A percentile compares a stretch with the other conserved stretches of the same genome.
Evolutionary conservation across 768 basidiomycete species (phyloP).

Genomic region (Chlorophyllum brunneum): DNA sequence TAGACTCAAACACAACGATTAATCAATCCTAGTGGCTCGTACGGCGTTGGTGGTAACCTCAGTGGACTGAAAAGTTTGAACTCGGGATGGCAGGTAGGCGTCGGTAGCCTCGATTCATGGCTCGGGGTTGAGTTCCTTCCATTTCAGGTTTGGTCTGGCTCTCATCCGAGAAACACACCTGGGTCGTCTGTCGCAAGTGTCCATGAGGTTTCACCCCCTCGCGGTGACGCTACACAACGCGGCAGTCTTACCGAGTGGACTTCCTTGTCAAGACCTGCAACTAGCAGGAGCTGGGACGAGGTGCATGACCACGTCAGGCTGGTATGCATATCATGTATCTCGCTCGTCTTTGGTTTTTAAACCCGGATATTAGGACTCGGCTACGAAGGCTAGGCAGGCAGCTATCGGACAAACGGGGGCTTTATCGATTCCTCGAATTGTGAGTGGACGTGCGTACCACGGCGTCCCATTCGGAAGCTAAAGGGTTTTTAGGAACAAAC

Average conservation of each 20-base stretch:
- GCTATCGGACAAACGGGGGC: conserved; percentile 7
- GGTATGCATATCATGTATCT: not conserved
- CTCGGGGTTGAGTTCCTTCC: conserved; percentile 13
- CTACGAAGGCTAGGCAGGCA: conserved; percentile 3
- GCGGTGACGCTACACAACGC: conserved; percentile 44
- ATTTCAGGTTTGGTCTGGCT: conserved; percentile 58
- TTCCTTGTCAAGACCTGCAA: conserved; percentile 44
- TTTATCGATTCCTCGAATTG: conserved; percentile 9
- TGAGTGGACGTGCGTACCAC: not conserved
- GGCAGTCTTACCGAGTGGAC: conserved; percentile 47
- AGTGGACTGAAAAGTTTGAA: conserved; percentile 49
- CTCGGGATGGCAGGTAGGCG: conserved; percentile 65
- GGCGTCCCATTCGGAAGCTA: not conserved
- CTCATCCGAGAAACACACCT: conserved; percentile 55
- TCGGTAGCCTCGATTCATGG: not conserved
- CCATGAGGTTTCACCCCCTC: conserved; percentile 42
- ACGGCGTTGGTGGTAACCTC: conserved; percentile 45
- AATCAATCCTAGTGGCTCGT: conserved; percentile 32
- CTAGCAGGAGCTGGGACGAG: conserved; percentile 58
- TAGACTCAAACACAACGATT: conserved; percentile 44
- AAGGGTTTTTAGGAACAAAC: conserved; percentile 6
- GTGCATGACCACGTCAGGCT: conserved; percentile 5
- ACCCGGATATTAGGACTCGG: not conserved
- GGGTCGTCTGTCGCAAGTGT: conserved; percentile 55
- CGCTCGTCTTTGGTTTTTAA: not conserved